phyloP scores from a whole-genome alignment of 805 yeast species.

The Ogataea allantospora region DNA sequence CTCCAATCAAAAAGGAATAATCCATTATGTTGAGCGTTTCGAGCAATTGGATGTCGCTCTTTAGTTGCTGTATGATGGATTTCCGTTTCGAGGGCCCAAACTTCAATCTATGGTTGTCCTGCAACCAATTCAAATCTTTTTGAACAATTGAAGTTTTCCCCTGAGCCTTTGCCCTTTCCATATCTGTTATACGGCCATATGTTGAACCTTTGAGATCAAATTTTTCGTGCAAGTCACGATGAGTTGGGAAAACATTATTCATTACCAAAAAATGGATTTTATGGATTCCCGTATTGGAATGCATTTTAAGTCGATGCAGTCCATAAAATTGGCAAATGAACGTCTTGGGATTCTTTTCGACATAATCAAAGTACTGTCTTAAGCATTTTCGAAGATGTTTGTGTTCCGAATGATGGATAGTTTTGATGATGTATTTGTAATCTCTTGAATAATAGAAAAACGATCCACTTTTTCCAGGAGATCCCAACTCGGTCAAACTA shows the following conservation, averaged over 20 bases:
- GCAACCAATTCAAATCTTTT: constrained; percentile 89
- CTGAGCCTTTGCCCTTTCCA: constrained; percentile 31
- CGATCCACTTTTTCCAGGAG: constrained; percentile 97
- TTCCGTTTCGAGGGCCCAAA: constrained; percentile 72
- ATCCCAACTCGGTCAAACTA: constrained; percentile 84
- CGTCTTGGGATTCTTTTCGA: constrained; percentile 81
- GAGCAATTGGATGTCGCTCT: constrained; percentile 69
- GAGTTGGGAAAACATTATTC: constrained; percentile 96
- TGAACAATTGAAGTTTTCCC: constrained; percentile 46
- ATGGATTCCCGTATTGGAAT: constrained; percentile 51
- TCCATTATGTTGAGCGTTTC: constrained; percentile 88
- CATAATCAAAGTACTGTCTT: constrained; percentile 76
- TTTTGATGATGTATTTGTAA: constrained; percentile 89
- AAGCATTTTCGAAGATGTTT: constrained; percentile 72
- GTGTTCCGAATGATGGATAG: constrained; percentile 93
- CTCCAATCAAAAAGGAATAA: constrained; percentile 84
- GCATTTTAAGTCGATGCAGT: constrained; percentile 88
- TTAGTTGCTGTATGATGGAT: constrained; percentile 65
- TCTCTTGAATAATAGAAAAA: constrained; percentile 94
- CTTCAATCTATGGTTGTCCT: constrained; percentile 57
- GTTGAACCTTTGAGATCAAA: constrained; percentile 94
- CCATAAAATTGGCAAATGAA: constrained; percentile 95
- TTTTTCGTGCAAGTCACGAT: constrained; percentile 77
- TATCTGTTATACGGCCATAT: constrained; percentile 65
- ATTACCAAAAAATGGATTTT: constrained; percentile 92